Percentiles rank a stretch among this genome's conserved stretches.
phyloP scores from a whole-genome alignment of 306 rosid genomes.

The Rosa persica region DNA sequence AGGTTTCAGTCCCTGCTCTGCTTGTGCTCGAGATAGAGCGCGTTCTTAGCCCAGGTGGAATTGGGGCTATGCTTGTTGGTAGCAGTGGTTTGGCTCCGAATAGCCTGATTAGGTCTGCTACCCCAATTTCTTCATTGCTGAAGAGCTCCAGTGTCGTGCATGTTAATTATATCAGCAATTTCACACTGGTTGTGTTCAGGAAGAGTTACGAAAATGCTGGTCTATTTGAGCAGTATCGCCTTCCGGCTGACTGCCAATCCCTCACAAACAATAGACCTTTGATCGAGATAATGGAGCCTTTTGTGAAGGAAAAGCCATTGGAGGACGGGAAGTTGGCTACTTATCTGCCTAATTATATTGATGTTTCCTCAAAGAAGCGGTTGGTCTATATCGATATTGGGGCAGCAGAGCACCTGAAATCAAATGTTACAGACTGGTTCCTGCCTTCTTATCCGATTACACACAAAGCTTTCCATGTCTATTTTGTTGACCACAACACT shows the following conservation, averaged over 20 bases:
- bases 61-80: slow-evolving; percentile 60
- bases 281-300: slow-evolving; percentile 57
- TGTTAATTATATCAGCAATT: slow-evolving; percentile 43
- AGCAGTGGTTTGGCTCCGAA: slow-evolving; percentile 34
- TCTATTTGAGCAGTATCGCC: slow-evolving; percentile 33
- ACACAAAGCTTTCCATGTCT: slow-evolving; percentile 55
- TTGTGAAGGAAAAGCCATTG: slow-evolving; percentile 41
- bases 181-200: slow-evolving; percentile 67
- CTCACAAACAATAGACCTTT: slow-evolving; percentile 49
- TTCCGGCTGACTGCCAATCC: slow-evolving; percentile 62
- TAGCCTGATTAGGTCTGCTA: slow-evolving; percentile 68
- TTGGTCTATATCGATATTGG: slow-evolving; percentile 75
- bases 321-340: slow-evolving; percentile 31
- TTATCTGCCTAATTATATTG: slow-evolving; percentile 61
- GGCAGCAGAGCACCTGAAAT: slow-evolving; percentile 44
- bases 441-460: slow-evolving; percentile 66
- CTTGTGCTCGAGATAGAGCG: slow-evolving; percentile 85
- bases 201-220: slow-evolving; percentile 47
- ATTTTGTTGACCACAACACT: slow-evolving; percentile 74
- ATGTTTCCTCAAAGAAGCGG: slow-evolving; percentile 46
- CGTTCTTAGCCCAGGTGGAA: slow-evolving; percentile 79
- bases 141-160: slow-evolving; percentile 69
- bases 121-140: slow-evolving; percentile 67
- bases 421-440: slow-evolving; percentile 54
- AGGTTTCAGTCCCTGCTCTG: slow-evolving; percentile 65